Base-by-base conservation (phyloP, 1,284 basidiomycete species). In the Sporisorium reilianum region DNA sequence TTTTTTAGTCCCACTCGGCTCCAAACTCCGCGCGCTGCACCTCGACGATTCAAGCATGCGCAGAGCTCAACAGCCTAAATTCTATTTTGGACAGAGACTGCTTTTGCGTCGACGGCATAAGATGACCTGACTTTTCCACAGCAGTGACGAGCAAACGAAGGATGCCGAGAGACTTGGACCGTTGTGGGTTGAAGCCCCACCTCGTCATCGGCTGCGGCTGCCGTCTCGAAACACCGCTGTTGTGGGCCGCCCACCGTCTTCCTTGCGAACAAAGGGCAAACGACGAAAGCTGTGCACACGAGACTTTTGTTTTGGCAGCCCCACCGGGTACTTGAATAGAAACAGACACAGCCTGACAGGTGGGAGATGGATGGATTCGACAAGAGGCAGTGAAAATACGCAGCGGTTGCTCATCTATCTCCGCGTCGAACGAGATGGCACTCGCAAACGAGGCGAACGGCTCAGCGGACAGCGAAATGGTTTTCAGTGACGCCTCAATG, bases 81-180 rank as follows among this genome's bases (percentile, higher is more conserved):
- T 10, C 28, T 23, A 18, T 50, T 50, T 50, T 50, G 49, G 49
- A n/a, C n/a, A n/a, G n/a, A n/a, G n/a, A 36, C 49, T 50, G 12
- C 11, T 14, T 48, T 50, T 1, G 18, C 34, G 26, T 3, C 26
- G 26, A 48, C 9, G 18, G 28, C 48, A 51, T 62, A 55, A 58
- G 59, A 68, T 68, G 65, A 67, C 64, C 65, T 67, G 64, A 67
- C 64, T 67, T 67, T 61, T 38, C 48, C 18, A 34, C 32, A 2
- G 16, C 14, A n/a, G n/a, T n/a, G n/a, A 34, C 18, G 10, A 50
- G 48, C 20, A 7, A 16, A 22, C 30, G n/a, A 20, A 28, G 16
- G 40, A 54, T 54, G 52, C 52, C 40, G 40, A 54, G 26, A 54
- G 26, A 2, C 20, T 32, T 42, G 25, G 52, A 12, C 26, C 28